Evolutionary conservation across 805 yeast genomes (phyloP).

Genomic region (Kuraishia floccosa): DNA sequence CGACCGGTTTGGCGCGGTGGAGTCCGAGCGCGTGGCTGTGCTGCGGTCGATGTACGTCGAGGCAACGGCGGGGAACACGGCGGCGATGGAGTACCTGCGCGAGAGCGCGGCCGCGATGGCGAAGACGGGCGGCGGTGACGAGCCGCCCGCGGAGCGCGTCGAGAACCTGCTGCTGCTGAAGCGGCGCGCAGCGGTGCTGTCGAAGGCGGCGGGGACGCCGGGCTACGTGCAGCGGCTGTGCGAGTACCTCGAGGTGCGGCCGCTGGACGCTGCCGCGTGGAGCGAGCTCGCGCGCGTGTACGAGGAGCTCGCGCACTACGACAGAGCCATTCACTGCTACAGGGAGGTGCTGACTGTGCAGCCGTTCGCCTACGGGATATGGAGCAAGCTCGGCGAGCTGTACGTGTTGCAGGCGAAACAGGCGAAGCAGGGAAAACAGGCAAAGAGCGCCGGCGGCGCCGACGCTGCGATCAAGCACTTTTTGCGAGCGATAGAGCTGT

Average conservation of each 20-base stretch:
- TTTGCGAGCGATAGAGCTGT: slow-evolving; percentile 66
- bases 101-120: slow-evolving; percentile 7
- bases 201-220: slow-evolving; percentile 14
- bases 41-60: slow-evolving; percentile 47
- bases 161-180: slow-evolving; percentile 25
- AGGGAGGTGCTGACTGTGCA: slow-evolving; percentile 59
- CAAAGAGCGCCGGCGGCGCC: slow-evolving; percentile 5
- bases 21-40: slow-evolving; percentile 43
- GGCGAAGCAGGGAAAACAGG: neutral
- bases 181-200: slow-evolving; percentile 23
- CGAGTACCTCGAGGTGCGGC: slow-evolving; percentile 47
- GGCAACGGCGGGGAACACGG: slow-evolving; percentile 30
- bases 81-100: slow-evolving; percentile 24
- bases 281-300: slow-evolving; percentile 66
- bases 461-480: slow-evolving; percentile 30
- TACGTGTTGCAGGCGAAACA: slow-evolving; percentile 8
- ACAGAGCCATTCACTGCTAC: slow-evolving; percentile 52
- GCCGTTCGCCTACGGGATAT: slow-evolving; percentile 62
- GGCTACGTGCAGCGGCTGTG: slow-evolving; percentile 46
- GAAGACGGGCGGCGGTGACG: slow-evolving; percentile 11
- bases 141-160: slow-evolving; percentile 17
- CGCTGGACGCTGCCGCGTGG: slow-evolving; percentile 74
- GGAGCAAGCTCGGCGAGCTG: slow-evolving; percentile 55
- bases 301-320: slow-evolving; percentile 44
- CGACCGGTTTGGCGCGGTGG: slow-evolving; percentile 49